Conservation (phyloP, 768 basidiomycete genomes). For the Chalciporus chontae region DNA sequence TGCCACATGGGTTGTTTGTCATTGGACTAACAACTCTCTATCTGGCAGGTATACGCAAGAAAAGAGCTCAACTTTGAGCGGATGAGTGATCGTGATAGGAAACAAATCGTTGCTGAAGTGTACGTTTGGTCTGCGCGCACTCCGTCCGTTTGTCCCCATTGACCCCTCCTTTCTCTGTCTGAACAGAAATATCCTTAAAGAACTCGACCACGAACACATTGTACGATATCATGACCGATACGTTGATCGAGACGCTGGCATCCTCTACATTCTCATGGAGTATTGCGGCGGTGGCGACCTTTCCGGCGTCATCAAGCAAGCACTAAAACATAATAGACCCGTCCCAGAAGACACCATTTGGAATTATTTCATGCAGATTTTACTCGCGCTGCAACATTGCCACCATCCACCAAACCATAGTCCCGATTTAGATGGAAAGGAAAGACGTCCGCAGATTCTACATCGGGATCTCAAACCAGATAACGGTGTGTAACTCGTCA, state of each 20-base stretch:
- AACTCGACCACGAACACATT: constrained; percentile 92
- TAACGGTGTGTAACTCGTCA: constrained; percentile 61
- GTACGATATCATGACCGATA: constrained; percentile 92
- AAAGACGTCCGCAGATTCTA: constrained; percentile 70
- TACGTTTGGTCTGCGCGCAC: constrained; percentile 39
- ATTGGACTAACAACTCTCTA: constrained; percentile 1
- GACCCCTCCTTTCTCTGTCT: background rate
- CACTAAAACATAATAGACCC: constrained; percentile 60
- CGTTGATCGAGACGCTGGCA: constrained; percentile 86
- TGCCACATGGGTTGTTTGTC: constrained; percentile 8
- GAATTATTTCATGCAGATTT: constrained; percentile 93
- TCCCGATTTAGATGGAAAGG: constrained; percentile 39
- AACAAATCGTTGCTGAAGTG: constrained; percentile 98
- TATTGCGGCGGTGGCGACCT: constrained; percentile 98
- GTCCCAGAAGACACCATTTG: constrained; percentile 93
- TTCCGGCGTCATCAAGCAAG: constrained; percentile 79
- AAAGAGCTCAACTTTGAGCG: constrained; percentile 98
- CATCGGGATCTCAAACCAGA: constrained; percentile 98
- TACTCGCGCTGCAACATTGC: constrained; percentile 87
- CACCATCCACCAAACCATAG: constrained; percentile 66
- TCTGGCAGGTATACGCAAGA: constrained; percentile 68
- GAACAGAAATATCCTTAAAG: constrained; percentile 90
- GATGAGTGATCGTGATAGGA: constrained; percentile 93
- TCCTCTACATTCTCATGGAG: constrained; percentile 98
- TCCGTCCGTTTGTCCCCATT: background rate